These are phyloP conservation scores for Magnusiomyces starmeri DNA, from an alignment of 1,139 yeast genomes.

Conservation along the genomic window DNA sequence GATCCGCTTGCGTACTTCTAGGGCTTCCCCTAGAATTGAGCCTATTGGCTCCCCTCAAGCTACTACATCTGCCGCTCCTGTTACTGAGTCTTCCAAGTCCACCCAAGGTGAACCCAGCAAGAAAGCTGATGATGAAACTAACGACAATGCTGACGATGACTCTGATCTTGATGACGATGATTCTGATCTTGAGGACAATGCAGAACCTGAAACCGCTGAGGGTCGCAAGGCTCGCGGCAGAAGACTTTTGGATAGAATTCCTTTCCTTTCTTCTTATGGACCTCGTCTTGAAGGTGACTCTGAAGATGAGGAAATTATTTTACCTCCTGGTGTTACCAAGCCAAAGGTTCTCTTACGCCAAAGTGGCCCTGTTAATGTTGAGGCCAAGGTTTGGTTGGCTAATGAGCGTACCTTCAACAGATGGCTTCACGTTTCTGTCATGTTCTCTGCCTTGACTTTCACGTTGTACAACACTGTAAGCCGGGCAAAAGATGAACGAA, in stretches of 20 bases:
- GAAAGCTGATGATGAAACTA: constrained; percentile 32
- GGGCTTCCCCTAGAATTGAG: not conserved
- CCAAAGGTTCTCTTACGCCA: constrained; percentile 77
- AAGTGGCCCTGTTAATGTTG: constrained; percentile 87
- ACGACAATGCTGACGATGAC: constrained; percentile 22
- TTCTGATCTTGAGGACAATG: constrained; percentile 26
- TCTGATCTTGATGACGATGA: constrained; percentile 25
- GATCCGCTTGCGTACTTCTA: constrained; percentile 16
- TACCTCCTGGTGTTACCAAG: constrained; percentile 84
- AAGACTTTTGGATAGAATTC: constrained; percentile 14
- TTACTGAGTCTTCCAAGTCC: not conserved
- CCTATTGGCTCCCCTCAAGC: constrained; percentile 7
- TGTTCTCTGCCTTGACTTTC: constrained; percentile 81
- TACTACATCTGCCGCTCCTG: constrained; percentile 12
- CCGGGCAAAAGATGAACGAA: constrained; percentile 41
- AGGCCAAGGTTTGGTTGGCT: constrained; percentile 97
- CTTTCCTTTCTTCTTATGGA: constrained; percentile 26
- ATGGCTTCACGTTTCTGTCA: constrained; percentile 89
- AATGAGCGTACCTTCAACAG: constrained; percentile 94
- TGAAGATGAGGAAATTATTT: constrained; percentile 77
- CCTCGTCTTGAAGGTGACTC: constrained; percentile 58
- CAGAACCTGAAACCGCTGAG: constrained; percentile 11
- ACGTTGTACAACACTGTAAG: constrained; percentile 73
- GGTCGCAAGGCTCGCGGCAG: constrained; percentile 9
- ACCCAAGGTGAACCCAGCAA: constrained; percentile 17